Conservation (phyloP, 257 asterid species). For the Solanum stenotomum region DNA sequence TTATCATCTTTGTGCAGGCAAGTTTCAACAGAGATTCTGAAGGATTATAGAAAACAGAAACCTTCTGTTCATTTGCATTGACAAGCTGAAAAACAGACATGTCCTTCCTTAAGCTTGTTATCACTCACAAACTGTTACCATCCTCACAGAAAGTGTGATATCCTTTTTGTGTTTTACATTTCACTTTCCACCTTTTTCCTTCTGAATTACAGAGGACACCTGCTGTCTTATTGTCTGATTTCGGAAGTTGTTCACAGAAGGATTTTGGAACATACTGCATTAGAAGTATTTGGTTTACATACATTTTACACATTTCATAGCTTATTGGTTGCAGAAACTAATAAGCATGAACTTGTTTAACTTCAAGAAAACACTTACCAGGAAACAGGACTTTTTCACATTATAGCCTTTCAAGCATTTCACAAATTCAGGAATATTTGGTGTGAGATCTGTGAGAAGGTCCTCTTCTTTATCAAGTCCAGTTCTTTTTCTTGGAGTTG, state of each 20-base stretch:
- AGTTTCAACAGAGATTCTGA: too few relatives aligned
- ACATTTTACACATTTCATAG: neutral
- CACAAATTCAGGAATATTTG: neutral
- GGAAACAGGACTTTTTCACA: neutral
- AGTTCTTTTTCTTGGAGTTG: neutral
- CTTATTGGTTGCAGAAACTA: neutral
- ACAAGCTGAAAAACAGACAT: too few relatives aligned
- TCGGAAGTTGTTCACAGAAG: neutral
- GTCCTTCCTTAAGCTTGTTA: too few relatives aligned
- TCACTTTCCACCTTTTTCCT: too few relatives aligned
- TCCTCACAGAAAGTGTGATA: too few relatives aligned
- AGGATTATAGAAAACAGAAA: too few relatives aligned
- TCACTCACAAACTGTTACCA: too few relatives aligned
- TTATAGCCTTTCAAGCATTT: neutral
- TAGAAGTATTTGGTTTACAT: neutral
- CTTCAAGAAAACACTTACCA: neutral
- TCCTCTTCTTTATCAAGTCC: neutral
- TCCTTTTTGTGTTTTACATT: too few relatives aligned
- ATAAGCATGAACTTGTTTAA: neutral
- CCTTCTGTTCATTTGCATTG: too few relatives aligned
- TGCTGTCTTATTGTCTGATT: too few relatives aligned
- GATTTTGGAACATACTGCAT: constrained; percentile 1
- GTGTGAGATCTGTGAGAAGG: neutral
- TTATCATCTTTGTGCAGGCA: too few relatives aligned
- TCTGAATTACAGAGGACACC: too few relatives aligned